These are phyloP conservation scores for Populus hybrid DNA, from an alignment of 441 rosid genomes.

Conservation along the genomic window DNA sequence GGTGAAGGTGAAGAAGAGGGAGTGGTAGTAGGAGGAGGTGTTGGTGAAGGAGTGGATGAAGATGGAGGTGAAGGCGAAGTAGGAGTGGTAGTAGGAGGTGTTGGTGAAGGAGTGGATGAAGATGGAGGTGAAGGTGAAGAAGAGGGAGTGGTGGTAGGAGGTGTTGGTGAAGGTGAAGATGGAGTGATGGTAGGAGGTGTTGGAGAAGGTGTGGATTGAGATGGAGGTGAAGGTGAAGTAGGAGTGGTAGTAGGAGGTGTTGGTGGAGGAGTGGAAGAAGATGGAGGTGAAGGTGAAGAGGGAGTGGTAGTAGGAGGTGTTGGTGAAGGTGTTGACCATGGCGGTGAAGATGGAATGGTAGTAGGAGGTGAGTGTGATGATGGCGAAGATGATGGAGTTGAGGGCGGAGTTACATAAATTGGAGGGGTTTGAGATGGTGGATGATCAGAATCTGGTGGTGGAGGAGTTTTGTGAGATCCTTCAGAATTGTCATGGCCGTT, in stretches of 20 bases:
- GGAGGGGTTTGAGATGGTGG: too few species aligned
- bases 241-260: slow-evolving; percentile 10
- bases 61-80: background rate
- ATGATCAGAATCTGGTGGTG: too few species aligned
- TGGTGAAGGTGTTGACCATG: background rate
- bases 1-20: background rate
- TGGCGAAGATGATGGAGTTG: slow-evolving; percentile 7
- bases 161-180: slow-evolving; percentile 1
- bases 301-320: background rate
- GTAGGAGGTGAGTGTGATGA: slow-evolving; percentile 14
- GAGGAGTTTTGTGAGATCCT: too few species aligned
- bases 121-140: background rate
- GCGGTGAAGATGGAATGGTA: slow-evolving; percentile 16
- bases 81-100: slow-evolving; percentile 5
- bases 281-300: background rate
- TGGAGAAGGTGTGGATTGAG: slow-evolving; percentile 12
- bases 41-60: background rate
- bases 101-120: background rate
- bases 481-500: too few species aligned
- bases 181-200: slow-evolving; percentile 3
- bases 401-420: background rate
- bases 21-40: slow-evolving; percentile 10
- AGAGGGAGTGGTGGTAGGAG: background rate
- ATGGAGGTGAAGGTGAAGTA: slow-evolving; percentile 4
- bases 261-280: background rate